These are phyloP conservation scores for Coniochaeta sp. DNA, from an alignment of 2,329 filamentous ascomycete genomes.

Conservation along the genomic window DNA sequence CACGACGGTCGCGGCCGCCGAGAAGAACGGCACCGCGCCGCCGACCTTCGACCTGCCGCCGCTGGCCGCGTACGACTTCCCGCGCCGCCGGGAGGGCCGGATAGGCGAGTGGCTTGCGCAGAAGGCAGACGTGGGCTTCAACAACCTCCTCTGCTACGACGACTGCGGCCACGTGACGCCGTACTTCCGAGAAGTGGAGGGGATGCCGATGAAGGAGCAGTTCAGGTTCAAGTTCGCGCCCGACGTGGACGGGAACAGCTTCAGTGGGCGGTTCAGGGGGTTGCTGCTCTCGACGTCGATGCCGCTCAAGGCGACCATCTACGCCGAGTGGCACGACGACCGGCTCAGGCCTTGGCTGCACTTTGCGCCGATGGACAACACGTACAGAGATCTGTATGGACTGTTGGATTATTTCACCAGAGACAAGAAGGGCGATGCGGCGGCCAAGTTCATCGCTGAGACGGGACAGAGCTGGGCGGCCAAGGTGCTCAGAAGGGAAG, in stretches of 20 bases:
- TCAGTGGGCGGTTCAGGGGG: conserved; percentile 53
- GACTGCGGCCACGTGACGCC: conserved; percentile 30
- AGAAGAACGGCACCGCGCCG: conserved; percentile 29
- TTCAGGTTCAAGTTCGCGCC: conserved; percentile 58
- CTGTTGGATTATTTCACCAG: conserved; percentile 60
- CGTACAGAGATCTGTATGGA: conserved; percentile 57
- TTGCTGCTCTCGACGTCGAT: conserved; percentile 58
- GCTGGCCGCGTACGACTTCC: conserved; percentile 30
- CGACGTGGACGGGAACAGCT: conserved; percentile 64
- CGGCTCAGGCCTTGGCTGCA: conserved; percentile 63
- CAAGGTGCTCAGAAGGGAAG: conserved; percentile 52
- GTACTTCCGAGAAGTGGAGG: conserved; percentile 22
- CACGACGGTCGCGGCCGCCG: conserved; percentile 42
- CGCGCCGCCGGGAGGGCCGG: conserved; percentile 19
- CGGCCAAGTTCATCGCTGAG: conserved; percentile 52
- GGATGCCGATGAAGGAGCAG: conserved; percentile 36
- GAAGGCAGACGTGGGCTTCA: conserved; percentile 37
- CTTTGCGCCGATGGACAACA: conserved; percentile 65
- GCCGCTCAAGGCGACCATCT: conserved; percentile 65
- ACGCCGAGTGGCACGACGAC: conserved; percentile 68
- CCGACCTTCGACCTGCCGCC: conserved; percentile 42
- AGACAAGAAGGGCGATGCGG: conserved; percentile 36
- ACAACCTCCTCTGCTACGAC: conserved; percentile 26
- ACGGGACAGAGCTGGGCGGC: conserved; percentile 54
- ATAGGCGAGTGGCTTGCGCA: conserved; percentile 33